A percentile compares a stretch with the other conserved stretches of the same genome.
Evolutionary conservation across 192 early-diverging fungal species (phyloP).

Genomic region (Entrophospora sp.): DNA sequence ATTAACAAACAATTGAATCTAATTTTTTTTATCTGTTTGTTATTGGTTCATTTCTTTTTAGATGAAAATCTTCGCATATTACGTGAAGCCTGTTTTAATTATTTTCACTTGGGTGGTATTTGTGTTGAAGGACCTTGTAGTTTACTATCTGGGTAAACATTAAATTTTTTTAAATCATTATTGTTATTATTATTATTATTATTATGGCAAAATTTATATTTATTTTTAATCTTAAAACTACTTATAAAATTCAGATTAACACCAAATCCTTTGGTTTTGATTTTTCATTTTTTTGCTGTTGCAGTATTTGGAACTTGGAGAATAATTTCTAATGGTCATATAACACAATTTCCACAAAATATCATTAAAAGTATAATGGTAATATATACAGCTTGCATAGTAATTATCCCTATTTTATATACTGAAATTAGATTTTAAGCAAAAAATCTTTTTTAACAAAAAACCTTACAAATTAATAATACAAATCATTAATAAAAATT

Average conservation of each 20-base stretch:
- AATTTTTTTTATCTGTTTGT: too few relatives aligned
- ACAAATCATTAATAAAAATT: too few relatives aligned
- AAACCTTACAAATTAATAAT: too few relatives aligned
- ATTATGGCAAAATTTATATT: neutral
- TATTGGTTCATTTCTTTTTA: constrained; percentile 15
- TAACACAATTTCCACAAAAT: constrained; percentile 36
- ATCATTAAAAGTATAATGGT: constrained; percentile 40
- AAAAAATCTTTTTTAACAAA: constrained; percentile 12
- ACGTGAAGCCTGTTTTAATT: constrained; percentile 80
- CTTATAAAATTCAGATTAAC: constrained; percentile 41
- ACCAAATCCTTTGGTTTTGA: constrained; percentile 62
- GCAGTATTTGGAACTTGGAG: constrained; percentile 60
- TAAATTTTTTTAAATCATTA: neutral
- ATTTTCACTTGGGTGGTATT: constrained; percentile 74
- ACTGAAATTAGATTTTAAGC: constrained; percentile 23
- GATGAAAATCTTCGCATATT: constrained; percentile 65
- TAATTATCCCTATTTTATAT: constrained; percentile 40
- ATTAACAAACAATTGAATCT: neutral
- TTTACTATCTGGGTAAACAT: constrained; percentile 55
- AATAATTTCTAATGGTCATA: constrained; percentile 39
- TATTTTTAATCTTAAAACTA: neutral
- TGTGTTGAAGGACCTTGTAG: constrained; percentile 77
- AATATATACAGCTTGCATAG: constrained; percentile 36
- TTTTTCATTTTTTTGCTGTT: constrained; percentile 90
- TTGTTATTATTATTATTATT: neutral